Evolutionary conservation across 345 rosid genomes (phyloP), one percentile per base, ranked within the genome.

Genomic region (Moricandia arvensis): DNA sequence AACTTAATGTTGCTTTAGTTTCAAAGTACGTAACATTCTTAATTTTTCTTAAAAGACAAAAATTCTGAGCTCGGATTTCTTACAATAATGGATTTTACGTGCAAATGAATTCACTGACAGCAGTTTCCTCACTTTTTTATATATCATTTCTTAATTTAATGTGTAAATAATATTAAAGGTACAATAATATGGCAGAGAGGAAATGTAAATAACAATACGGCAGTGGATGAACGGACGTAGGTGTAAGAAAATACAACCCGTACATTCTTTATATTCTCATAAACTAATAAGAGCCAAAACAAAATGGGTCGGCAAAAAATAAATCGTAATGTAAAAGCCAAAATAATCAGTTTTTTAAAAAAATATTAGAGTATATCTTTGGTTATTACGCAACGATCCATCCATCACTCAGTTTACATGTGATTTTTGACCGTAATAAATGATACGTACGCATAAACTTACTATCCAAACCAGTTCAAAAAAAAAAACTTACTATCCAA

Each of bases 181-280:
- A 71, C 66, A 59, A 59, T 29, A 17, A 7, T 30, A 29, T 59
- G 29, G 29, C 38, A 58, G 31, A 33, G 45, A 9, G 60, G 30
- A 37, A 57, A 49, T 8, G 4, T 16, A 51, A 51, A 13, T 1
- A 26, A 34, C 7, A 27, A 7, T 30, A 60, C 64, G 62, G 76
- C 53, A 63, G 63, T 61, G 60, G 68, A 29, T 29, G 31, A 29
- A 70, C 37, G 15, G 72, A 59, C 72, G 73, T 75, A 59, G 61
- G 78, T 75, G 67, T 67, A 75, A 75, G 78, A 74, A 75, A 59
- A 75, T 75, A 58, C 68, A 75, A 59, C 45, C 38, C 61, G 72
- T 75, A 33, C 53, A 8, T 33, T 58, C 33, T 59, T 45, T 33
- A 15, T 31, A 75, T 59, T 67, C 45, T 18, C 27, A 58, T 66